Evolutionary conservation across 371 early-diverging fungal species (phyloP).

Genomic region (Mortierella sp.): DNA sequence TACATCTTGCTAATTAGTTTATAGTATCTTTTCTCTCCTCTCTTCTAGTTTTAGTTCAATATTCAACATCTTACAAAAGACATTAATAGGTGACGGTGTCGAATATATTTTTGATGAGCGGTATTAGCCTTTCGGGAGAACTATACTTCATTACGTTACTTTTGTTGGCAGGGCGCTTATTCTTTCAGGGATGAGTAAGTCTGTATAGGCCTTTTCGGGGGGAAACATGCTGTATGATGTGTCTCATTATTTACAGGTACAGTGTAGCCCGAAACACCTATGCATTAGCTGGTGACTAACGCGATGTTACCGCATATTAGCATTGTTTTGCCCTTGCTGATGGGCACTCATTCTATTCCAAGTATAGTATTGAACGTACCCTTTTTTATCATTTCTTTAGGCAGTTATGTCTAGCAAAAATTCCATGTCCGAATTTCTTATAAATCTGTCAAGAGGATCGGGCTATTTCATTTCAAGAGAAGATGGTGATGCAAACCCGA

Average conservation of each 20-base stretch:
- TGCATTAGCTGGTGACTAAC: neutral
- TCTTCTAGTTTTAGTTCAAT: too few species aligned
- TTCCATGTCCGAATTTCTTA: neutral
- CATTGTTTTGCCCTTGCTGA: neutral
- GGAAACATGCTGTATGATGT: slow-evolving; percentile 4
- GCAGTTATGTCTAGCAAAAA: too few species aligned
- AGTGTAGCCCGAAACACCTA: slow-evolving; percentile 4
- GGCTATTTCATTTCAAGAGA: neutral
- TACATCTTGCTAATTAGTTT: too few species aligned
- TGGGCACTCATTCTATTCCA: neutral
- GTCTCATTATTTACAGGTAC: neutral
- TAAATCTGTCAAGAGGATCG: neutral
- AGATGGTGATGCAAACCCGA: neutral
- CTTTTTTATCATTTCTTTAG: neutral
- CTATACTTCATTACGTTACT: too few species aligned
- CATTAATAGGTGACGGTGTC: neutral
- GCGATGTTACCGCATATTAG: slow-evolving; percentile 1
- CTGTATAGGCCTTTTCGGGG: neutral
- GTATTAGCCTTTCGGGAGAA: neutral
- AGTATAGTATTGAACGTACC: neutral
- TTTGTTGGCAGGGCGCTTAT: neutral
- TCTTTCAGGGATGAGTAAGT: neutral
- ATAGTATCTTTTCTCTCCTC: too few species aligned
- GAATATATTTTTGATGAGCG: neutral
- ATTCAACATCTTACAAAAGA: too few species aligned